Percentiles rank a stretch among this genome's conserved stretches.
These are phyloP conservation scores for Eucalyptus pauciflora DNA, from an alignment of 345 rosid species.

Conservation along the genomic window DNA sequence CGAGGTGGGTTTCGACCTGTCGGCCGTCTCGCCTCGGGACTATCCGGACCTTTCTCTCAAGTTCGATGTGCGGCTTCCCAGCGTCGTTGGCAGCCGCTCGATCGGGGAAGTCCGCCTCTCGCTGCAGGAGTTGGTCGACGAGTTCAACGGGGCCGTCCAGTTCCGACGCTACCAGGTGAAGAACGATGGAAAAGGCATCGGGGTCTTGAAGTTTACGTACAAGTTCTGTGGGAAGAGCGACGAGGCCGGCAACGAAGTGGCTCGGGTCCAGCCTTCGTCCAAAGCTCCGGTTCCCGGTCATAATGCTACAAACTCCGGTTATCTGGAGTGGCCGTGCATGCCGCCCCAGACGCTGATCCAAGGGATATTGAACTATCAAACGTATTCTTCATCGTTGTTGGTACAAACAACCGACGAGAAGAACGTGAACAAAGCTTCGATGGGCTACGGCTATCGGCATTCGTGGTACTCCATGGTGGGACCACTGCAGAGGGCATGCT, in stretches of 20 bases:
- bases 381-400: not conserved
- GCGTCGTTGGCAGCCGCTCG: slow-evolving; percentile 3
- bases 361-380: not conserved
- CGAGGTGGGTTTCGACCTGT: slow-evolving; percentile 17
- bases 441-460: not conserved
- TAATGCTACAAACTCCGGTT: not conserved
- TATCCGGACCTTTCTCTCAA: slow-evolving; percentile 3
- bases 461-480: not conserved
- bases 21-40: not conserved
- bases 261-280: not conserved
- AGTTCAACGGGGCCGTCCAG: slow-evolving; percentile 15
- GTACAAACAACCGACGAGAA: not conserved
- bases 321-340: not conserved
- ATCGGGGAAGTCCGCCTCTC: slow-evolving; percentile 27
- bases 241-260: not conserved
- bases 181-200: slow-evolving; percentile 21
- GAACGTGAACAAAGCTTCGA: not conserved
- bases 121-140: slow-evolving; percentile 20
- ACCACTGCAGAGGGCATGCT: not conserved
- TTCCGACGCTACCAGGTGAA: slow-evolving; percentile 16
- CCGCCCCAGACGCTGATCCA: not conserved
- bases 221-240: not conserved
- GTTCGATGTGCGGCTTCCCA: slow-evolving; percentile 9
- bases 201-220: slow-evolving; percentile 25
- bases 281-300: not conserved